Base-by-base conservation (phyloP, 164 flowering plant genomes). In the Liquidambar formosana region DNA sequence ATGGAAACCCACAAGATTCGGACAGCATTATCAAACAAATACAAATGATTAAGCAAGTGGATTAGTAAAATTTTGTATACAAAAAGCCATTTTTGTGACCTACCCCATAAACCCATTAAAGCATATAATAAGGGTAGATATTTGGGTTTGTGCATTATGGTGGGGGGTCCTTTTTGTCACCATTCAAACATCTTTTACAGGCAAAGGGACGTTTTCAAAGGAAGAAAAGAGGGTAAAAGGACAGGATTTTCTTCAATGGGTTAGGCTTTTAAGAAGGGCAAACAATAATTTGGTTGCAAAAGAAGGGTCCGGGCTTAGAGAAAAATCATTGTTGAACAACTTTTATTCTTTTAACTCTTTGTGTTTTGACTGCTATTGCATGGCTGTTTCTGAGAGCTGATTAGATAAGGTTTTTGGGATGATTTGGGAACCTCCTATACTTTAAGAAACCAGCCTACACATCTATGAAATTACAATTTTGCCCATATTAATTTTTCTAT, bases 271-370 rank as follows among this genome's bases (percentile, higher is more conserved):
- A 57, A 72, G 71, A 56, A 38, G 18, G 66, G 58, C 48, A 52
- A 69, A 48, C 19, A 43, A 69, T 60, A 15, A 68, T 71, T 68
- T 61, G 73, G 73, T 69, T 65, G 44, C 73, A 65, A 73, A 76
- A 76, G 76, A 51, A 57, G 76, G 69, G 61, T 51, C 48, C 74
- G 62, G 22, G 27, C 52, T 57, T 57, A 54, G 63, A 69, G 64
- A 65, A 65, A 69, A 68, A 16, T 67, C 28, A 64, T 67, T 67
- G 64, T 57, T 61, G 38, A 27, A 45, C 68, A 63, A 23, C 53
- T 19, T 71, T 71, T n/a, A n/a, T n/a, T n/a, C 53, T 19, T 71
- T 65, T 43, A 33, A 11, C 23, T 5, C 28, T 22, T 43, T 61
- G 22, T 62, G 27, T 44, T 43, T 62, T 23, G 27, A 45, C 53